These are phyloP conservation scores for Podospora pseudopauciseta DNA, from an alignment of 495 filamentous ascomycete species.

Conservation along the genomic window DNA sequence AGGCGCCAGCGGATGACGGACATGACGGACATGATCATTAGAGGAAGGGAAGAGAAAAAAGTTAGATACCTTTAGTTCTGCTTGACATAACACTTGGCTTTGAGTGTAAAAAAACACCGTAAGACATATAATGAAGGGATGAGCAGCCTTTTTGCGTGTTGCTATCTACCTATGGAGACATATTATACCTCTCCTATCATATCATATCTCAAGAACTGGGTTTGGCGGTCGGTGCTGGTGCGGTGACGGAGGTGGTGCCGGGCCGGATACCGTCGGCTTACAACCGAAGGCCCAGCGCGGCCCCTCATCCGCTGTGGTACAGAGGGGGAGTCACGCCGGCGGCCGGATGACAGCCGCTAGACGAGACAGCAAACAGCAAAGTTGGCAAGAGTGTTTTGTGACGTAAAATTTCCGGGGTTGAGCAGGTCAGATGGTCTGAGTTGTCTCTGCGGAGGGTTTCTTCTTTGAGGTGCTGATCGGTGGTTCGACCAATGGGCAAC, in stretches of 20 bases:
- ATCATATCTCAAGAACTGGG: not conserved
- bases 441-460: not conserved
- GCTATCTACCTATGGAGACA: not conserved
- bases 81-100: not conserved
- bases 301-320: slow-evolving; percentile 1
- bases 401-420: not conserved
- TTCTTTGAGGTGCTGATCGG: not conserved
- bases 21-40: slow-evolving; percentile 67
- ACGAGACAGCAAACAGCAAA: no score
- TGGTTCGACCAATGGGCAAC: not conserved
- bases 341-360: no score
- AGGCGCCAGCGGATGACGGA: slow-evolving; percentile 66
- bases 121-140: not conserved
- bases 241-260: not conserved
- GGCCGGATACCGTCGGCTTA: slow-evolving; percentile 30
- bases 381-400: not conserved
- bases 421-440: not conserved
- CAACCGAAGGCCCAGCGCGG: not conserved
- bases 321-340: not conserved
- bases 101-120: not conserved
- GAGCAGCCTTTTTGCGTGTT: not conserved
- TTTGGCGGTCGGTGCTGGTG: not conserved
- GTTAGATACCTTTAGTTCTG: slow-evolving; percentile 1
- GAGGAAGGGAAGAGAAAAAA: slow-evolving; percentile 9
- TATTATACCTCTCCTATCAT: not conserved